These are phyloP conservation scores for Penicillium thymicola DNA, from an alignment of 2,329 filamentous ascomycete genomes.

Conservation along the genomic window DNA sequence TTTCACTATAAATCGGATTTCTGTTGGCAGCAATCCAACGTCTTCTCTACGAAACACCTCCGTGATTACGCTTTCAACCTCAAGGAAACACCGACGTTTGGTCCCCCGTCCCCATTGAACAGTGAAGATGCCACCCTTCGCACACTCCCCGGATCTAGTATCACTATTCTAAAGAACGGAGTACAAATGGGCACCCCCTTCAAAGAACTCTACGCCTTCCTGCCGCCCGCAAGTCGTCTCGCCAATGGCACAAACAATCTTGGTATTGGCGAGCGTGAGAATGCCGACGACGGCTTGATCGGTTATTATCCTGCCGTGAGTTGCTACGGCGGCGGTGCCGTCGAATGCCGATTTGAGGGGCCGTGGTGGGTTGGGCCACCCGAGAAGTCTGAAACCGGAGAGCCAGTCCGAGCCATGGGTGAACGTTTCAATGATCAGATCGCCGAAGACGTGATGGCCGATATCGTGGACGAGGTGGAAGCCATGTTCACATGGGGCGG, in stretches of 20 bases:
- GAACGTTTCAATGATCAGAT: conserved; percentile 91
- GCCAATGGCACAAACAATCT: conserved; percentile 44
- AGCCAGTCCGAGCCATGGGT: conserved; percentile 57
- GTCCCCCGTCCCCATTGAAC: conserved; percentile 55
- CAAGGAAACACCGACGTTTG: conserved; percentile 46
- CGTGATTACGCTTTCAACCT: conserved; percentile 61
- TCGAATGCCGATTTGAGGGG: conserved; percentile 90
- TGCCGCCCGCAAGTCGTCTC: conserved; percentile 74
- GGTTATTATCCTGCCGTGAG: conserved; percentile 95
- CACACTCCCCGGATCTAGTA: conserved; percentile 79
- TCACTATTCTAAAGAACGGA: conserved; percentile 93
- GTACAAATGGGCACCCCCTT: conserved; percentile 81
- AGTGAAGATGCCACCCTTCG: conserved; percentile 74
- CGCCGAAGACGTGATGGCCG: conserved; percentile 87
- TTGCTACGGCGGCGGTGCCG: conserved; percentile 85
- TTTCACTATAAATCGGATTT: conserved; percentile 91
- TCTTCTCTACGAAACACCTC: conserved; percentile 77
- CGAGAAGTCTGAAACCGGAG: conserved; percentile 46
- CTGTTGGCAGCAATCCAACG: conserved; percentile 71
- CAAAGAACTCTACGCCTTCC: conserved; percentile 80
- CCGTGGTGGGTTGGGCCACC: conserved; percentile 86
- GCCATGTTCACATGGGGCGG: conserved; percentile 61
- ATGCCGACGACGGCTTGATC: conserved; percentile 88
- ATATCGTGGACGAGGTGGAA: conserved; percentile 91
- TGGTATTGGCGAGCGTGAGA: conserved; percentile 69